Evolutionary conservation across 1,284 basidiomycete genomes (phyloP).

Genomic region (Ceratobasidium sp.): DNA sequence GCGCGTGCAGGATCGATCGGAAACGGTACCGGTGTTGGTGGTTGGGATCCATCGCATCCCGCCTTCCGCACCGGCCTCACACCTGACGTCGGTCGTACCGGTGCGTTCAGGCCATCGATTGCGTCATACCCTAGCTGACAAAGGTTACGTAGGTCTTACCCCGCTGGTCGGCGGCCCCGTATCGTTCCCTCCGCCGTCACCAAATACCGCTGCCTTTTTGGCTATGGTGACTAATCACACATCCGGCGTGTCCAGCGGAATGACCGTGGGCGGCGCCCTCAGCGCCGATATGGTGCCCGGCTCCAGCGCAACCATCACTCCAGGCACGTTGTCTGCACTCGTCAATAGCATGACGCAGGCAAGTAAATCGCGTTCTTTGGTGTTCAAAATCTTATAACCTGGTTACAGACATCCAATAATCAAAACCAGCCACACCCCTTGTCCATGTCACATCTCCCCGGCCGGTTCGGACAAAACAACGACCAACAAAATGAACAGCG

Average conservation of each 20-base stretch:
- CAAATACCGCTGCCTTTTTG: constrained; percentile 91
- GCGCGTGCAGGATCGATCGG: constrained; percentile 48
- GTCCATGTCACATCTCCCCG: constrained; percentile 42
- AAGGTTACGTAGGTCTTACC: constrained; percentile 63
- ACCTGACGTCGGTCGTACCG: constrained; percentile 69
- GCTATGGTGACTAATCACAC: constrained; percentile 83
- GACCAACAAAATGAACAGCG: constrained; percentile 46
- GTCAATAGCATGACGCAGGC: constrained; percentile 48
- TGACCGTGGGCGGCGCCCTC: constrained; percentile 58
- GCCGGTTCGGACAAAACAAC: constrained; percentile 40
- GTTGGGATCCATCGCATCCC: constrained; percentile 41
- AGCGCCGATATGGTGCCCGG: constrained; percentile 61
- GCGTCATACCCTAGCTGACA: constrained; percentile 15
- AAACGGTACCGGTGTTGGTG: constrained; percentile 37
- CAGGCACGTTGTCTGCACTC: constrained; percentile 86
- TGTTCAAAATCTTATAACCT: constrained; percentile 4
- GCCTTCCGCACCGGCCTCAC: constrained; percentile 64
- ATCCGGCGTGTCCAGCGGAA: constrained; percentile 44
- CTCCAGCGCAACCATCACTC: constrained; percentile 81
- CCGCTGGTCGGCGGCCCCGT: constrained; percentile 80
- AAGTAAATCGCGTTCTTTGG: constrained; percentile 38
- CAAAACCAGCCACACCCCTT: constrained; percentile 45
- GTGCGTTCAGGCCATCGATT: constrained; percentile 2
- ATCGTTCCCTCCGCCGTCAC: constrained; percentile 83
- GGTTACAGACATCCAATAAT: constrained; percentile 41